Conservation (phyloP, 345 rosid species). For the Sisymbrium altissimum region DNA sequence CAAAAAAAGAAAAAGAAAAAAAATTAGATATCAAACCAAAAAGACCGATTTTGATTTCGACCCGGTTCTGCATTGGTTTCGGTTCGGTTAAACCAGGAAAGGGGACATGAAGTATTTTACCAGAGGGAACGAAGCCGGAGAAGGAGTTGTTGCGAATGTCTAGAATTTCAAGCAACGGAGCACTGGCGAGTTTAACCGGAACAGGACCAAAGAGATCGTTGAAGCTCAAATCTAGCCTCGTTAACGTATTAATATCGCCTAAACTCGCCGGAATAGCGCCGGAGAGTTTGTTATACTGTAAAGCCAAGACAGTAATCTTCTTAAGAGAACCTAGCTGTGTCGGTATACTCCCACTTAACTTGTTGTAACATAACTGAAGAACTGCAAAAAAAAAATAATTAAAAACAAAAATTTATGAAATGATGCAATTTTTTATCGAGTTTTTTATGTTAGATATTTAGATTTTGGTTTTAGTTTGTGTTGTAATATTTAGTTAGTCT, state of each 20-base stretch:
- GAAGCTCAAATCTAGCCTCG: constrained; percentile 86
- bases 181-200: constrained; percentile 63
- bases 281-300: constrained; percentile 70
- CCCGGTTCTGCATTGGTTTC: neutral
- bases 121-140: constrained; percentile 80
- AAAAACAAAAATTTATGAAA: neutral
- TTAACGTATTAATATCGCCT: constrained; percentile 56
- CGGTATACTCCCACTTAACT: constrained; percentile 74
- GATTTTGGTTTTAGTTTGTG: neutral
- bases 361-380: constrained; percentile 85
- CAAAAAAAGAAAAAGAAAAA: neutral
- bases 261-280: constrained; percentile 96
- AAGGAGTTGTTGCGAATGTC: constrained; percentile 84
- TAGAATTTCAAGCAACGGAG: constrained; percentile 58
- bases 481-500: neutral
- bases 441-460: neutral
- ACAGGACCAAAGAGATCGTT: constrained; percentile 80
- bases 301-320: constrained; percentile 68
- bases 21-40: neutral
- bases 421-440: neutral
- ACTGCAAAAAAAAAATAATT: constrained; percentile 43
- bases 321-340: constrained; percentile 68
- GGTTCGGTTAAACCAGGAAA: neutral
- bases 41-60: neutral
- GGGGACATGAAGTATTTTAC: constrained; percentile 39